Percentiles rank a stretch among this genome's conserved stretches.
Evolutionary conservation across 2,329 filamentous ascomycete species (phyloP).

Genomic region (Amylocarpus encephaloides): DNA sequence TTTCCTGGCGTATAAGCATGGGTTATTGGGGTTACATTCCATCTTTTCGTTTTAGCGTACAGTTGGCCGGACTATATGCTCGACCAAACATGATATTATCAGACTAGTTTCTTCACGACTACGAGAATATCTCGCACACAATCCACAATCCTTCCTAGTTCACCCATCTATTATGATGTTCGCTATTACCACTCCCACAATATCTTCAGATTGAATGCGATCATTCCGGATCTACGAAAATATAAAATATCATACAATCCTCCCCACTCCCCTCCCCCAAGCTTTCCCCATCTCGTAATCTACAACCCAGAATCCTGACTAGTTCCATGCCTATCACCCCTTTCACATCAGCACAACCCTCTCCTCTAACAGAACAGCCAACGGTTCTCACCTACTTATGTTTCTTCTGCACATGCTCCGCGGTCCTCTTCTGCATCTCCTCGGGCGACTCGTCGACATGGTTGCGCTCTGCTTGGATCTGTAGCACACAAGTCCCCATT

Average conservation of each 20-base stretch:
- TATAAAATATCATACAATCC: background rate
- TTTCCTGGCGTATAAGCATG: background rate
- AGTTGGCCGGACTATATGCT: background rate
- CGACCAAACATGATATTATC: too few species aligned
- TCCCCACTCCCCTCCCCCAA: background rate
- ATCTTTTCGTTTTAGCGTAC: slow-evolving; percentile 11
- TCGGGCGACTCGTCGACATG: slow-evolving; percentile 35
- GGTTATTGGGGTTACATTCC: slow-evolving; percentile 5
- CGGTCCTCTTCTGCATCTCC: slow-evolving; percentile 56
- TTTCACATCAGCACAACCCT: slow-evolving; percentile 2
- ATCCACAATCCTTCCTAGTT: background rate
- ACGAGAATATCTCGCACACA: background rate
- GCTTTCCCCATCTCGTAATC: background rate
- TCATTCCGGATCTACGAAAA: background rate
- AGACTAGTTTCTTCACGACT: too few species aligned
- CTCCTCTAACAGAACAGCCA: slow-evolving; percentile 1
- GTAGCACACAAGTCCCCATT: background rate
- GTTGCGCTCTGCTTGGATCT: slow-evolving; percentile 24
- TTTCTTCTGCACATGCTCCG: slow-evolving; percentile 39
- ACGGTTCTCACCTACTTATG: slow-evolving; percentile 24
- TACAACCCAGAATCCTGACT: slow-evolving; percentile 24
- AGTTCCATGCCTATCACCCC: slow-evolving; percentile 21
- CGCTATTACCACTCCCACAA: too few species aligned
- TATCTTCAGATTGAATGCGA: too few species aligned
- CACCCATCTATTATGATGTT: too few species aligned